These are phyloP conservation scores for Hemileia vastatrix DNA, from an alignment of 1,284 basidiomycete genomes.

Conservation along the genomic window DNA sequence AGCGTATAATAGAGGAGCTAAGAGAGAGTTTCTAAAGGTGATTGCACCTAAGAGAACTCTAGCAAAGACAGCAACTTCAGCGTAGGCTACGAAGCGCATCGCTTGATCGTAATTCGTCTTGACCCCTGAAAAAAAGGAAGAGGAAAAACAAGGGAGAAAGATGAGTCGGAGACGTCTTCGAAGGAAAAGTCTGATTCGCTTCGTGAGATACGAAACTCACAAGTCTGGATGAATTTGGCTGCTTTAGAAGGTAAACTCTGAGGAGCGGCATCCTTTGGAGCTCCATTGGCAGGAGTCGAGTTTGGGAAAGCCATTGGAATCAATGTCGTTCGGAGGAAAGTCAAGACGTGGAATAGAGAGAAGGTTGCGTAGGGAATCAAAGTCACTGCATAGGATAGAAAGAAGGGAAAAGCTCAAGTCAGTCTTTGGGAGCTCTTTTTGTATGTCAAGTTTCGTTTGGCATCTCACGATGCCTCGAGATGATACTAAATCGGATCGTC, in stretches of 20 bases:
- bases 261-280: too few relatives aligned
- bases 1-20: constrained; percentile 41
- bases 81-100: constrained; percentile 43
- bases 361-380: constrained; percentile 43
- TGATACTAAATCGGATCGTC: too few relatives aligned
- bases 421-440: too few relatives aligned
- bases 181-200: not conserved
- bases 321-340: too few relatives aligned
- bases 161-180: not conserved
- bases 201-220: constrained; percentile 18
- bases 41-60: constrained; percentile 39
- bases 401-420: constrained; percentile 20
- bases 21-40: constrained; percentile 36
- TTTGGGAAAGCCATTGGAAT: too few relatives aligned
- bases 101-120: constrained; percentile 44
- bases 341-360: constrained; percentile 43
- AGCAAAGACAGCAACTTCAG: constrained; percentile 41
- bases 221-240: too few relatives aligned
- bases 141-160: not conserved
- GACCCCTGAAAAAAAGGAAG: constrained; percentile 27
- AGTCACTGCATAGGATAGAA: constrained; percentile 30
- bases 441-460: too few relatives aligned
- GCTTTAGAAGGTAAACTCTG: too few relatives aligned
- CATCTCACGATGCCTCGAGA: too few relatives aligned
- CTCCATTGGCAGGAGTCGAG: too few relatives aligned